Evolutionary conservation across 768 basidiomycete species (phyloP), one percentile per base, ranked within the genome.

Genomic region (Cantharellus anzutake): DNA sequence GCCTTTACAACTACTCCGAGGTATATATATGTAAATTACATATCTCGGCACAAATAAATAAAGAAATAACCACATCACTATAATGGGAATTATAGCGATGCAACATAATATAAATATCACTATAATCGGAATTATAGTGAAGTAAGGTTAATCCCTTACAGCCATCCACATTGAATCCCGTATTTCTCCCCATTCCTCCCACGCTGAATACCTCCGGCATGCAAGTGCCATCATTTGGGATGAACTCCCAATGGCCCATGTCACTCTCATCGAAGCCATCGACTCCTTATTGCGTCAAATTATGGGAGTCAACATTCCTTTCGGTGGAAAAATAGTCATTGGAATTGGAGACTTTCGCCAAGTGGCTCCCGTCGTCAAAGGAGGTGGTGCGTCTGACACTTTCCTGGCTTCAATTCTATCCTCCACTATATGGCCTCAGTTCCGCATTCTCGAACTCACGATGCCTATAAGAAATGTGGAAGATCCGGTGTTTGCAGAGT

Each of bases 181-280:
- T 1, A 69, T 76, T n/a, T 50, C 66, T 51, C 56, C 59, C 1
- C 55, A 63, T 48, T 64, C 68, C 53, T 56, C 68, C 1, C 63
- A 68, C 0, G 72, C 68, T 0, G 70, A 74, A 39, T 67, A 75
- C 29, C 68, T 75, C 4, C 60, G 58, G 0, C 60, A 68, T 20
- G 66, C 71, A 0, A 42, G 64, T 1, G 57, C 70, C 0, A 67
- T 74, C 35, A 68, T 72, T 2, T 74, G 73, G 72, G 75, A 76
- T 64, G 74, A 76, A 63, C 69, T 71, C 2, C 74, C 75, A 2
- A 73, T 73, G 71, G 71, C 70, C 16, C 73, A 75, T 57, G 64
- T 61, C 35, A 67, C 72, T 0, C 71, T 70, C 0, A 57, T 73
- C 0, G 57, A 61, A 7, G 73, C 72, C 59, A 68, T 74, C 5